Conservation (phyloP, 805 yeast genomes). For the Candida khao-thaluensis region DNA sequence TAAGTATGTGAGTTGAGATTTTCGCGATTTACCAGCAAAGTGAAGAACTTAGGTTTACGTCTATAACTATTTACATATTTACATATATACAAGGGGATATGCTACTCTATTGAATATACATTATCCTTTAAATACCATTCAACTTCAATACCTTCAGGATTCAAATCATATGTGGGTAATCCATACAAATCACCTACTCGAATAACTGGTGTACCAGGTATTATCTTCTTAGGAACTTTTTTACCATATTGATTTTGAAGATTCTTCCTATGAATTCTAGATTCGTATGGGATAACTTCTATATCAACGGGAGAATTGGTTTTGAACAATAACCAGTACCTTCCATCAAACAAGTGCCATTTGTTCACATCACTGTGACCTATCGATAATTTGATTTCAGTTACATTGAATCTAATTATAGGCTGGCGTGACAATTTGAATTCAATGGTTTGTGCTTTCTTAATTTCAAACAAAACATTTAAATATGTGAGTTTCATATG, state of each 20-base stretch:
- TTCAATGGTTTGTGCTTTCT: conserved; percentile 6
- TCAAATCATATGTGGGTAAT: conserved; percentile 7
- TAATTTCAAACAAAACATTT: conserved; percentile 21
- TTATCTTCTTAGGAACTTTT: conserved; percentile 7
- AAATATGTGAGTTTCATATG: conserved; percentile 19
- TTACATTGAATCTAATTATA: conserved; percentile 1
- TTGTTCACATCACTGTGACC: not conserved
- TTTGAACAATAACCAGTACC: conserved; percentile 30
- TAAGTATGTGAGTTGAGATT: not conserved
- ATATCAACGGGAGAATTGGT: not conserved
- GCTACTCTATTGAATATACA: conserved; percentile 1
- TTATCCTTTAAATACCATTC: conserved; percentile 11
- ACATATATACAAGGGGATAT: not conserved
- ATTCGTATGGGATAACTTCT: conserved; percentile 18
- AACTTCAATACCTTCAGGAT: not conserved
- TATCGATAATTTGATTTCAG: conserved; percentile 5
- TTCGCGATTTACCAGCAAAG: conserved; percentile 1
- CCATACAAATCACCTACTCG: not conserved
- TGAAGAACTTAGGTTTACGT: not conserved
- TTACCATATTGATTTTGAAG: conserved; percentile 7
- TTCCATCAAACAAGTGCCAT: conserved; percentile 39
- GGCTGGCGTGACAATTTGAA: conserved; percentile 25
- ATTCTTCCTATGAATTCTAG: conserved; percentile 11
- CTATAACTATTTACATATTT: conserved; percentile 1
- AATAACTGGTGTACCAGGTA: conserved; percentile 7